Conservation (phyloP, 108 stramenopile genomes). For the Parmales sp. region DNA sequence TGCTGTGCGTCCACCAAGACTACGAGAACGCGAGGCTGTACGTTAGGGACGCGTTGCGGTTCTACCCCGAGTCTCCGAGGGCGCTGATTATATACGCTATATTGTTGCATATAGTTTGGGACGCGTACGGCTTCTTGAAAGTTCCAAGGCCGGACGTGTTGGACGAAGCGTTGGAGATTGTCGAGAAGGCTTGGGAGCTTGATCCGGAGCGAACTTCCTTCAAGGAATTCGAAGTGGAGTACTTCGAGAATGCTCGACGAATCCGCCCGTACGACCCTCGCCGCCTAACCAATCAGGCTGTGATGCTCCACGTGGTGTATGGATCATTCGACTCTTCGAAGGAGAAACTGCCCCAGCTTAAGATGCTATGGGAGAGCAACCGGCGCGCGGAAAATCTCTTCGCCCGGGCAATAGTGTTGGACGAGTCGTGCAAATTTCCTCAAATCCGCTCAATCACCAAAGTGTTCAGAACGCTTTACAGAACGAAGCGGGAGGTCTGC, state of each 20-base stretch:
- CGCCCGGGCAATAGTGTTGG: neutral
- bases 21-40: neutral
- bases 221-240: neutral
- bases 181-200: conserved; percentile 6
- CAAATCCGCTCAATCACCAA: neutral
- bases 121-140: conserved; percentile 4
- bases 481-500: neutral
- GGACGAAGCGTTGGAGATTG: conserved; percentile 6
- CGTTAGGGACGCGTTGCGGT: neutral
- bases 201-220: neutral
- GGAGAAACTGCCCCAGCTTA: neutral
- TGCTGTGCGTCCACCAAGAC: neutral
- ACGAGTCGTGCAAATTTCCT: neutral
- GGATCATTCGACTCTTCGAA: neutral
- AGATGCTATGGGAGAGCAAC: neutral
- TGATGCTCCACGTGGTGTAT: conserved; percentile 9
- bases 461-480: neutral
- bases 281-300: neutral
- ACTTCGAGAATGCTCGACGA: neutral
- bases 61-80: conserved; percentile 11
- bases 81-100: neutral
- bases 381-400: neutral
- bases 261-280: neutral
- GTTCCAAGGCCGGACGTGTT: neutral
- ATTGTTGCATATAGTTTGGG: conserved; percentile 4